Evolutionary conservation across 2,329 filamentous ascomycete species (phyloP).

Genomic region (Endothia cerciana): DNA sequence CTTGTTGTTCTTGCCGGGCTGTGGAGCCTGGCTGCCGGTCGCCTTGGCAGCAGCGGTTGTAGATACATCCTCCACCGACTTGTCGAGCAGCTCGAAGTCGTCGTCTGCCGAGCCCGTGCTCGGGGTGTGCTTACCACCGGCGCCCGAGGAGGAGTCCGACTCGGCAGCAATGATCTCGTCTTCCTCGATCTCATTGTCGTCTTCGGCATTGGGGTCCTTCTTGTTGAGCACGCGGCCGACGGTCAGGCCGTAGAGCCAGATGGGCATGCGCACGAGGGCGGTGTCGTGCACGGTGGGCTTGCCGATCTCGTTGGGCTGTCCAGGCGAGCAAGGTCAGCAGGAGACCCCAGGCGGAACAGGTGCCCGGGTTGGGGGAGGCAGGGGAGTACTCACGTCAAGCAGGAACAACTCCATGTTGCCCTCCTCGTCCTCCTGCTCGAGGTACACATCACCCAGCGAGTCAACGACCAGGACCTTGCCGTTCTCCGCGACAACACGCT

Average conservation of each 20-base stretch:
- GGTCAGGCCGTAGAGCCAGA: constrained; percentile 68
- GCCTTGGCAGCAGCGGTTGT: constrained; percentile 49
- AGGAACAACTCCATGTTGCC: constrained; percentile 82
- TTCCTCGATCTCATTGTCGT: constrained; percentile 42
- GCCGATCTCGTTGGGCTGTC: constrained; percentile 76
- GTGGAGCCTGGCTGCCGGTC: constrained; percentile 47
- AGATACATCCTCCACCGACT: constrained; percentile 60
- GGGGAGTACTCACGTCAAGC: constrained; percentile 71
- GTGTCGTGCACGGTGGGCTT: constrained; percentile 81
- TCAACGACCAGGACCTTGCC: constrained; percentile 95
- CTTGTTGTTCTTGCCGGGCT: constrained; percentile 46
- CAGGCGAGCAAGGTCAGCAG: constrained; percentile 18
- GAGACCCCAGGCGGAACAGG: background rate
- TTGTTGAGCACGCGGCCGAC: constrained; percentile 53
- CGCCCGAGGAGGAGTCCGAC: constrained; percentile 51
- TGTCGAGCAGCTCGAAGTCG: constrained; percentile 67
- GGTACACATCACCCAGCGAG: constrained; percentile 85
- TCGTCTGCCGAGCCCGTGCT: constrained; percentile 62
- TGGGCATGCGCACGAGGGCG: constrained; percentile 76
- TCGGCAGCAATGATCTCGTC: constrained; percentile 42
- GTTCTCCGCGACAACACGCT: constrained; percentile 89
- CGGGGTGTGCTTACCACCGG: constrained; percentile 51
- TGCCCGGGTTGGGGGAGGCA: too few relatives aligned
- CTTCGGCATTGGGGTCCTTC: constrained; percentile 36
- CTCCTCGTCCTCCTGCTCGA: constrained; percentile 91